These are phyloP conservation scores for Alternaria incomplexa DNA, from an alignment of 2,329 filamentous ascomycete genomes.

Conservation along the genomic window DNA sequence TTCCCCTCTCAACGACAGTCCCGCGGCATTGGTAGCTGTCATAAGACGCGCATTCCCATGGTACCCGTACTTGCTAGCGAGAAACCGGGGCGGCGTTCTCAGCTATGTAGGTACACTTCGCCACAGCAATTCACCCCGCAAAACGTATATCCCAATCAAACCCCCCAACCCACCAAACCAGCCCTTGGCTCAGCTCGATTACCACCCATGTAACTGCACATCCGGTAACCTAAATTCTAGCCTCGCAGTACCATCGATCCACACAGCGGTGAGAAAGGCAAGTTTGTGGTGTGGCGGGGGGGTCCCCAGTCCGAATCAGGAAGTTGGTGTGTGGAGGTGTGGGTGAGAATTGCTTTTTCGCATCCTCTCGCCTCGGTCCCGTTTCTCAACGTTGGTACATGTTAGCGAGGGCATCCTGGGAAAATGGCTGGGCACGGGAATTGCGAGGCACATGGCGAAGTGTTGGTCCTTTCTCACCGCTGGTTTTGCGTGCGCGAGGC, in stretches of 20 bases:
- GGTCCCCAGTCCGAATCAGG: not conserved
- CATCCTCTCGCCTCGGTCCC: not conserved
- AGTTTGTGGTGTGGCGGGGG: not conserved
- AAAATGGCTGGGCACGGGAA: not conserved
- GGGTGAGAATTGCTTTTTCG: not conserved
- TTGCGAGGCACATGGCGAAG: not conserved
- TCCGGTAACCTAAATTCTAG: not conserved
- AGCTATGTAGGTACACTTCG: not conserved
- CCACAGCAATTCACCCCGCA: not conserved
- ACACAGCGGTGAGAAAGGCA: not conserved
- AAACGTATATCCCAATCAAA: not conserved
- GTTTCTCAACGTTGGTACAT: conserved; percentile 2
- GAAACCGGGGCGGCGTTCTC: not conserved
- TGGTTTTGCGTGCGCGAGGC: not conserved
- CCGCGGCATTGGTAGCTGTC: not conserved
- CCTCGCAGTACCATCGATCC: not conserved
- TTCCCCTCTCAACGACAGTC: not conserved
- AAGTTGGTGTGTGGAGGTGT: not conserved
- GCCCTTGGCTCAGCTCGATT: not conserved
- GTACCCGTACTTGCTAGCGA: not conserved
- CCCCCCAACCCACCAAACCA: not conserved
- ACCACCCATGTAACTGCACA: not conserved
- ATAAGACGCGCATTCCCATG: not conserved
- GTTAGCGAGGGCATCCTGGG: not conserved
- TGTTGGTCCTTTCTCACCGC: not conserved